Conservation (phyloP, 441 rosid species). For the Macaranga tanarius region DNA sequence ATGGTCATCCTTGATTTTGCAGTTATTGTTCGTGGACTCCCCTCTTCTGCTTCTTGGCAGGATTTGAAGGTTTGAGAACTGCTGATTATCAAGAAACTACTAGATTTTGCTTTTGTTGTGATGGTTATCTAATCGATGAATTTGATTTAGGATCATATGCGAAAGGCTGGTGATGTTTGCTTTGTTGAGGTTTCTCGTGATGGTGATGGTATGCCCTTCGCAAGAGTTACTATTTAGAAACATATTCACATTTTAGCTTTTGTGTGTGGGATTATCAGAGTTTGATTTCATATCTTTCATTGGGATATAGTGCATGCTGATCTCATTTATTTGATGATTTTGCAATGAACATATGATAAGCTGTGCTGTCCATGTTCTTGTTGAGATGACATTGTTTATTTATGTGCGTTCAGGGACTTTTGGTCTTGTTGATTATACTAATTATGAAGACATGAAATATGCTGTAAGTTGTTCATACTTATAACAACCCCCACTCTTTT, state of each 20-base stretch:
- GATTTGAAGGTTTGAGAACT: constrained; percentile 44
- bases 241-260: neutral
- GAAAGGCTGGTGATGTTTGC: constrained; percentile 55
- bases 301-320: neutral
- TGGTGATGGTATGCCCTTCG: constrained; percentile 38
- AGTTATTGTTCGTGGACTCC: constrained; percentile 53
- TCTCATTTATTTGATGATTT: neutral
- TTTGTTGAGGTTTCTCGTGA: constrained; percentile 57
- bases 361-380: constrained; percentile 7
- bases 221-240: neutral
- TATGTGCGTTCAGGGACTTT: constrained; percentile 60
- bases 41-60: constrained; percentile 60
- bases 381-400: constrained; percentile 9
- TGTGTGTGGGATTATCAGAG: neutral
- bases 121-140: neutral
- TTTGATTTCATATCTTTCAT: neutral
- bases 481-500: neutral
- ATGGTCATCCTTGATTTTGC: constrained; percentile 12
- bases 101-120: neutral
- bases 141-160: constrained; percentile 47
- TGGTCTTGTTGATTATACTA: constrained; percentile 93
- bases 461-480: constrained; percentile 60
- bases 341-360: neutral
- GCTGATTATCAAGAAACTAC: neutral
- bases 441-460: constrained; percentile 90